Conservation (phyloP, 1,139 yeast genomes). For the Waltiozyma sp. region DNA sequence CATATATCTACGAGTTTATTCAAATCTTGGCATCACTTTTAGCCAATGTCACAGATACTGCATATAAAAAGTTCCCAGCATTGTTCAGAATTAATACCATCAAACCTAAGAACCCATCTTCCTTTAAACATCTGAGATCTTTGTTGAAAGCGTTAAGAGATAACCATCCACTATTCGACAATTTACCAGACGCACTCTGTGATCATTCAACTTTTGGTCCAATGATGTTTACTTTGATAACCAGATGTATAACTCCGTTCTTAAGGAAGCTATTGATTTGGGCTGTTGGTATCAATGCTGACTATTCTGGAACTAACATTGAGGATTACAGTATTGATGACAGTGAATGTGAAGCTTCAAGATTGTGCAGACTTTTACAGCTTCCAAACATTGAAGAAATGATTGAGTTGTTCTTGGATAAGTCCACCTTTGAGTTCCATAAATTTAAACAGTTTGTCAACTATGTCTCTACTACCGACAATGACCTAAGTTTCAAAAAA, state of each 20-base stretch:
- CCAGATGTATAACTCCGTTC: slow-evolving; percentile 53
- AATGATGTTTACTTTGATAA: slow-evolving; percentile 42
- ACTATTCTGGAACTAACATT: slow-evolving; percentile 29
- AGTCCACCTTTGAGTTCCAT: slow-evolving; percentile 9
- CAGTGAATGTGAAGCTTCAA: slow-evolving; percentile 39
- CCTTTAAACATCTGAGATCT: slow-evolving; percentile 1
- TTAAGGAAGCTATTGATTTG: slow-evolving; percentile 57
- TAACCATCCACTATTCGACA: slow-evolving; percentile 17
- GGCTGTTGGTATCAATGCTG: slow-evolving; percentile 46
- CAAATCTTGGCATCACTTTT: slow-evolving; percentile 14
- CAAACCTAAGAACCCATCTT: slow-evolving; percentile 3
- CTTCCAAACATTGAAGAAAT: slow-evolving; percentile 32
- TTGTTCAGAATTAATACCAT: slow-evolving; percentile 10
- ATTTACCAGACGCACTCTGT: slow-evolving; percentile 14
- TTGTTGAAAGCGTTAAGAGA: slow-evolving; percentile 13
- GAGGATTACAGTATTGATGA: slow-evolving; percentile 16
- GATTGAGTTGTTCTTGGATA: slow-evolving; percentile 10
- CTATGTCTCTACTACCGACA: slow-evolving; percentile 14
- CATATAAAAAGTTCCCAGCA: slow-evolving; percentile 7
- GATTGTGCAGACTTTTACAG: slow-evolving; percentile 41
- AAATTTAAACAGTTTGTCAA: slow-evolving; percentile 11
- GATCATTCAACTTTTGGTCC: slow-evolving; percentile 15
- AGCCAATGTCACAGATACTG: slow-evolving; percentile 9
- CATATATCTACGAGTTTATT: slow-evolving; percentile 24
- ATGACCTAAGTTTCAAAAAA: slow-evolving; percentile 13